Conservation (phyloP, 441 rosid genomes). For the Croton laevigatus region DNA sequence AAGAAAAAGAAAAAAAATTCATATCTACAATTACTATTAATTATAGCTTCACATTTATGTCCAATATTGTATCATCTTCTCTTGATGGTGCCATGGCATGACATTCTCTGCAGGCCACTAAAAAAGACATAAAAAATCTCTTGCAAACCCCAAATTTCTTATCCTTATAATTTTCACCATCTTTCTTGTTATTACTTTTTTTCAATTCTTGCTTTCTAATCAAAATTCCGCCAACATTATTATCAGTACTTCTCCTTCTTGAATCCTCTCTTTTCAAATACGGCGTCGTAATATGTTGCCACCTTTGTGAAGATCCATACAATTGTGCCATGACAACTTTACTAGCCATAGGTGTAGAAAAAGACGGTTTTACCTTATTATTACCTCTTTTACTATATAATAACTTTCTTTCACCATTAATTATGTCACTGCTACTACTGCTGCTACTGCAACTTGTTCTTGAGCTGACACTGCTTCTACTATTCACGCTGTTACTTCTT, state of each 20-base stretch:
- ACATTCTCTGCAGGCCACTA: constrained; percentile 63
- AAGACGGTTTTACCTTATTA: constrained; percentile 1
- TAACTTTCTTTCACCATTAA: constrained; percentile 31
- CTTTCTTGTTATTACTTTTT: constrained; percentile 11
- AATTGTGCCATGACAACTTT: constrained; percentile 50
- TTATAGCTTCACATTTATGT: neutral
- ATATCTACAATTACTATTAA: neutral
- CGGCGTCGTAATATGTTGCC: constrained; percentile 63
- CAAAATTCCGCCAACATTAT: constrained; percentile 18
- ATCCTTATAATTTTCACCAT: constrained; percentile 14
- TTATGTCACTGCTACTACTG: neutral
- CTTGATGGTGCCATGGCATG: constrained; percentile 79
- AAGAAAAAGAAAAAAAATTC: neutral
- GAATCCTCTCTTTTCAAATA: constrained; percentile 52
- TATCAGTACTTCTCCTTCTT: constrained; percentile 22
- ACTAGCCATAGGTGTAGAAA: constrained; percentile 31
- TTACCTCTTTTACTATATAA: constrained; percentile 16
- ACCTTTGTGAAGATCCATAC: constrained; percentile 59
- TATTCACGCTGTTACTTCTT: constrained; percentile 61
- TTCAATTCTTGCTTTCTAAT: neutral
- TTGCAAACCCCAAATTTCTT: constrained; percentile 39
- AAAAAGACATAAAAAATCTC: constrained; percentile 47
- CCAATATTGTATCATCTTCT: constrained; percentile 15
- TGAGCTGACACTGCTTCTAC: constrained; percentile 60
- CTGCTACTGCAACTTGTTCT: constrained; percentile 52